Evolutionary conservation across 2,329 filamentous ascomycete genomes (phyloP).

Genomic region (Neobulgaria alba): DNA sequence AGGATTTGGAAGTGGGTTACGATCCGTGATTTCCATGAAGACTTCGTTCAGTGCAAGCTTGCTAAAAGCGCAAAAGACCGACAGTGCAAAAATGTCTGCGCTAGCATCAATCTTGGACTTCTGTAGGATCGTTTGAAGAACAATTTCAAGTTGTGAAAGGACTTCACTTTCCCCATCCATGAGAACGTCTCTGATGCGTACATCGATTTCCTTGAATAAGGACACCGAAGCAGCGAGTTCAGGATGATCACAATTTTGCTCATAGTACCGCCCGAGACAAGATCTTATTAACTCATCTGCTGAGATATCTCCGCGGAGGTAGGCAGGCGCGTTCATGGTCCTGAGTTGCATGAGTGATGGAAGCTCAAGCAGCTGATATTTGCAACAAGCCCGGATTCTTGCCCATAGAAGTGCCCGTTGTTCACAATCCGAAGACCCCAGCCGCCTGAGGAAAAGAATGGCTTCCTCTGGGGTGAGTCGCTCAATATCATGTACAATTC

Average conservation of each 20-base stretch:
- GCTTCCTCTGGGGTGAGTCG: constrained; percentile 30
- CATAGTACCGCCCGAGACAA: constrained; percentile 34
- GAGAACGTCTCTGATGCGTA: constrained; percentile 11
- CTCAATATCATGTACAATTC: constrained; percentile 34
- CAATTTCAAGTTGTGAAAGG: constrained; percentile 9
- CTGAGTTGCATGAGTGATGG: constrained; percentile 29
- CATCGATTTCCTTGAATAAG: constrained; percentile 31
- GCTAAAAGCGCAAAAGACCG: constrained; percentile 48
- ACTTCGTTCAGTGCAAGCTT: constrained; percentile 52
- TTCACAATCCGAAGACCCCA: constrained; percentile 5
- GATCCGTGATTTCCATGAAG: constrained; percentile 53
- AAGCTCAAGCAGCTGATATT: constrained; percentile 12
- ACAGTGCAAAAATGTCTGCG: constrained; percentile 46
- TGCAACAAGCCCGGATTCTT: constrained; percentile 9
- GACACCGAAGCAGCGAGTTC: constrained; percentile 27
- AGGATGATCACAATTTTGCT: constrained; percentile 30
- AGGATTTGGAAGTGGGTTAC: constrained; percentile 51
- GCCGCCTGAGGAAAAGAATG: constrained; percentile 12
- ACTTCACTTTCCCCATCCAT: constrained; percentile 12
- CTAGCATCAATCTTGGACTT: constrained; percentile 33
- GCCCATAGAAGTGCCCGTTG: constrained; percentile 8
- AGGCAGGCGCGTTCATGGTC: constrained; percentile 32
- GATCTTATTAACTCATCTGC: constrained; percentile 29
- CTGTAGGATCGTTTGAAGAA: constrained; percentile 12
- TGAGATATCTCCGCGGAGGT: constrained; percentile 32